Evolutionary conservation across 2,329 filamentous ascomycete species (phyloP), one percentile per base, ranked within the genome.

Genomic region (Escovopsis weberi): DNA sequence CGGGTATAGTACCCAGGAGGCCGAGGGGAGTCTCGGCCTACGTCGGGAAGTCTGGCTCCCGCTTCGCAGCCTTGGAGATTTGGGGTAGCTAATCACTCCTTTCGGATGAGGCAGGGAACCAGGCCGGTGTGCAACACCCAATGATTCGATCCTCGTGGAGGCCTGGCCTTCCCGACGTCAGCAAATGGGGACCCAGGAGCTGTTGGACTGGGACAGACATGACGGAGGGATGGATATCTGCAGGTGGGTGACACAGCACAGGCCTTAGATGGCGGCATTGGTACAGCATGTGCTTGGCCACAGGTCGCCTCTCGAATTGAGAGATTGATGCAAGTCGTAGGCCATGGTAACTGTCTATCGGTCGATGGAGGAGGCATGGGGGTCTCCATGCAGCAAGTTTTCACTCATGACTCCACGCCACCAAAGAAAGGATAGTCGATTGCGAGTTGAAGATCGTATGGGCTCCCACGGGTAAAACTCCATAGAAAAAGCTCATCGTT

Each of bases 11-110:
- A 15, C 15, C 15, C 15, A 15, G 15, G 15, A 15, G 15, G 15
- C 15, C 15, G 15, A 15, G n/a, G n/a, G n/a, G n/a, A 48, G 46
- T 46, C 51, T 52, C 51, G 51, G 45, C 12, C 40, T 41, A 43
- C 33, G 34, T 43, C 38, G 19, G 36, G 38, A 43, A 43, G 44
- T 37, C 44, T 38, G 38, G 38, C 41, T 12, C 44, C 34, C 41
- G 33, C 33, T 26, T 23, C 32, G 33, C 30, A 26, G 38, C 37
- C 38, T 45, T 45, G 37, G 40, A 28, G 43, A 35, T 39, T 45
- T 39, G 40, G 43, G 43, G 37, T 42, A n/a, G 15, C 30, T 12
- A 15, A 39, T 23, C 19, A 15, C 15, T 15, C 15, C 15, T 15
- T 15, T 15, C 15, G 15, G 15, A 15, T 15, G 15, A 15, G 15